Base-by-base conservation (phyloP, 2,329 filamentous ascomycete genomes). In the Aureobasidium pullulans region DNA sequence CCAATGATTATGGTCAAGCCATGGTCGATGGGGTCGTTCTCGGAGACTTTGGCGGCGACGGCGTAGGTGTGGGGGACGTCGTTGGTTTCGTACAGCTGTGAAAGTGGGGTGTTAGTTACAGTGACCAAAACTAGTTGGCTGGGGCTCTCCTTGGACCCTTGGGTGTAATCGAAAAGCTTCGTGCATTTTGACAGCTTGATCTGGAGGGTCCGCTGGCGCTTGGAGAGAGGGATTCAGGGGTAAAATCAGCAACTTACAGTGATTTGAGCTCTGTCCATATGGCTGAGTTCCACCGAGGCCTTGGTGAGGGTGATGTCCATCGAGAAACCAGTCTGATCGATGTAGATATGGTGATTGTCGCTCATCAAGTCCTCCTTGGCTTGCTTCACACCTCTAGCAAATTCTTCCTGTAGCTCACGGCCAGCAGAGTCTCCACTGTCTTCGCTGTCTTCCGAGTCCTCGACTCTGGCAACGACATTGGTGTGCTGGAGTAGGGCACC, bases 41-140 rank as follows among this genome's bases (percentile, higher is more conserved):
- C 52, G 1, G 67, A 68, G 43, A 65, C 63, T 32, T 64, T 62
- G 37, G 65, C 79, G 7, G 81, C 81, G 47, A 83, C 81, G 64
- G 79, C 81, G 72, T 89, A 91, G 0, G 81, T 78, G 61, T 75
- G 76, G 0, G 86, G 86, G 13, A 73, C 72, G 10, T 78, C 74
- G 61, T 83, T 78, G 5, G 85, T 87, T 70, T 90, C 83, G 73
- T 84, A 89, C 53, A 92, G 77, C 86, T 90, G 63, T 32, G 68
- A 60, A 15, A 57, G 52, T 61, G 64, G 40, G 62, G 66, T 44
- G 43, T 44, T 31, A 48, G 63, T 56, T 29, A 4, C 23, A 23
- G 23, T 23, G 23, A 3, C 23, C 23, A 23, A 23, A 23, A 4
- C 0, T 23, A 23, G 23, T 4, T 23, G 23, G 23, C 23, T 4